Percentiles rank a stretch among this genome's conserved stretches.
These are phyloP conservation scores for Polyrhizophydium stewartii DNA, from an alignment of 371 early-diverging fungal genomes.

Conservation along the genomic window DNA sequence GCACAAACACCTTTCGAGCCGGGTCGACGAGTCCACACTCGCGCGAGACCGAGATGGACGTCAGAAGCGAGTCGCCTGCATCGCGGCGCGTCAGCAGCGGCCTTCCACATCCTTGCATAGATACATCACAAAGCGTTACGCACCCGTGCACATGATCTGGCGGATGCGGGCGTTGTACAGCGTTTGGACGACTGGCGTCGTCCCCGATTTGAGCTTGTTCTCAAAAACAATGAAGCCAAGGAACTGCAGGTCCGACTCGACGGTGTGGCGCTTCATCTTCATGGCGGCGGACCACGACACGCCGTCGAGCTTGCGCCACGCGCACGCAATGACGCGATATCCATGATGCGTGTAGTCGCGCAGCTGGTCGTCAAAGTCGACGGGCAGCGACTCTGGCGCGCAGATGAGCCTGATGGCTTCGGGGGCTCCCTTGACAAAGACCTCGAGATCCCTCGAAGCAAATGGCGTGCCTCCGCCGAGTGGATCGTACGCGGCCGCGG, in stretches of 20 bases:
- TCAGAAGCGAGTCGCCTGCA: slow-evolving; percentile 89
- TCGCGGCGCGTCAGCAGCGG: neutral
- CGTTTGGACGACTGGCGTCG: slow-evolving; percentile 74
- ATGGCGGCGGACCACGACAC: slow-evolving; percentile 74
- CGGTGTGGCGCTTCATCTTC: slow-evolving; percentile 76
- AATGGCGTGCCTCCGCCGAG: neutral
- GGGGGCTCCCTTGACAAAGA: slow-evolving; percentile 96
- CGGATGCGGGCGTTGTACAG: slow-evolving; percentile 87
- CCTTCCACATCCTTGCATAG: neutral
- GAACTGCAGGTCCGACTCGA: slow-evolving; percentile 85
- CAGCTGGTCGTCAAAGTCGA: slow-evolving; percentile 74
- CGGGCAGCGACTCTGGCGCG: slow-evolving; percentile 67
- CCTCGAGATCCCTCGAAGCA: slow-evolving; percentile 56
- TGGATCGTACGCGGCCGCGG: slow-evolving; percentile 1
- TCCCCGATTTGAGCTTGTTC: slow-evolving; percentile 94
- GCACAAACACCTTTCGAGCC: slow-evolving; percentile 39
- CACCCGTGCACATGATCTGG: slow-evolving; percentile 97
- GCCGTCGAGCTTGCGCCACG: slow-evolving; percentile 62
- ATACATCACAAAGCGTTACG: neutral
- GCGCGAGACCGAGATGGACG: slow-evolving; percentile 94
- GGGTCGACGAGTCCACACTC: slow-evolving; percentile 78
- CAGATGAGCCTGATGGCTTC: slow-evolving; percentile 91
- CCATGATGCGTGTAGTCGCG: slow-evolving; percentile 89
- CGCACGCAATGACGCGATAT: slow-evolving; percentile 93
- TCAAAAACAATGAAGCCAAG: slow-evolving; percentile 98